Base-by-base conservation (phyloP, 2,329 filamentous ascomycete species). In the Colletotrichum paranaense region DNA sequence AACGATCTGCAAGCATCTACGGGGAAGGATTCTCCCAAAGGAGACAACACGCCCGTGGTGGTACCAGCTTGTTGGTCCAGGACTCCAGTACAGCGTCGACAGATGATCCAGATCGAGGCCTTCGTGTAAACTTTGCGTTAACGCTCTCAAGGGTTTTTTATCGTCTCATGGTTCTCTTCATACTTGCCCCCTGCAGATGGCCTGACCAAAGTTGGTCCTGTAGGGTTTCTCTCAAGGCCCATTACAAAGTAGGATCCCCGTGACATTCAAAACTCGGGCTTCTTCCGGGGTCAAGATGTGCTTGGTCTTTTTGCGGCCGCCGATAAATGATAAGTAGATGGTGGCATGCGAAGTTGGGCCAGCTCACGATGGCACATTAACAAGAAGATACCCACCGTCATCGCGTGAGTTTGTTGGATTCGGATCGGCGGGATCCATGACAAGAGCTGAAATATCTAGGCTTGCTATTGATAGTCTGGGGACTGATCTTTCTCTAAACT, bases 1-100 rank as follows among this genome's bases (percentile, higher is more conserved):
- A 58, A 65, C 55, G 55, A n/a, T 16, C 32, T 24, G 24, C 52
- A 57, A 19, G 52, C 52, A 26, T 57, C 60, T 16, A 38, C n/a
- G 67, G 60, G 53, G 42, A 55, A 58, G 26, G 59, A 56, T 55
- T 62, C 28, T 16, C 62, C 67, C 22, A 52, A 57, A 65, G 16
- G 56, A 73, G 60, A 57, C 14, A 66, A 71, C 49, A 65, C 55
- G 19, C 35, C 67, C 28, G 28, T 38, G 58, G 24, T 24, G 49
- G 38, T 71, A 65, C 62, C 62, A 42, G 35, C 62, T 46, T 46
- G 22, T 65, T 22, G 55, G 60, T 62, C 42, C 42, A 49, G 8
- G 69, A 49, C 46, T 65, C 42, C 42, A 49, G 8, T 65, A 49
- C 67, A 60, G 30, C 46, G n/a, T 49, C 42, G 19, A 49, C 42